These are phyloP conservation scores for Inosperma sp. DNA, from an alignment of 768 basidiomycete genomes.

Conservation along the genomic window DNA sequence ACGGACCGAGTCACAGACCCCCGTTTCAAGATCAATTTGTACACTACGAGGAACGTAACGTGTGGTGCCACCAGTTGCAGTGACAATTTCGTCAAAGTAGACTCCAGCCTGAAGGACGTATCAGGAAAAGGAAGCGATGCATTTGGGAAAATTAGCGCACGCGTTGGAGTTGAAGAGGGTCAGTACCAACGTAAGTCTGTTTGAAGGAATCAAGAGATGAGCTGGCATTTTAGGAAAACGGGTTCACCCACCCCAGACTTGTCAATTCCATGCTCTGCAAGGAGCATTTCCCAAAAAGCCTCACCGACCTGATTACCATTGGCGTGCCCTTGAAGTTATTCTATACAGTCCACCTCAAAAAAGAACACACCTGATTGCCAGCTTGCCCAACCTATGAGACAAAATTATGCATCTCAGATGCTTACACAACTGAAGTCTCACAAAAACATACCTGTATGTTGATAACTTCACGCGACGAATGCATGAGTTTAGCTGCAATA, in stretches of 20 bases:
- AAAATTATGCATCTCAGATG: background rate
- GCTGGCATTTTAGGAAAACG: background rate
- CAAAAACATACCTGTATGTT: slow-evolving; percentile 62
- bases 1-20: slow-evolving; percentile 75
- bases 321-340: background rate
- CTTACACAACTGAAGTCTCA: background rate
- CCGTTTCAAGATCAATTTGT: slow-evolving; percentile 85
- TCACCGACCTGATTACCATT: slow-evolving; percentile 59
- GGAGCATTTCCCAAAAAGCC: slow-evolving; percentile 84
- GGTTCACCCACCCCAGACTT: slow-evolving; percentile 52
- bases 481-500: too few species aligned
- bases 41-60: slow-evolving; percentile 90
- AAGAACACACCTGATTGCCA: slow-evolving; percentile 38
- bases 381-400: slow-evolving; percentile 67
- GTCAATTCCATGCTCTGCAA: slow-evolving; percentile 82
- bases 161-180: slow-evolving; percentile 69
- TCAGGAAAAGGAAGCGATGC: background rate
- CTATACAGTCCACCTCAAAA: slow-evolving; percentile 1
- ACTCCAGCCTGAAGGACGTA: slow-evolving; percentile 55
- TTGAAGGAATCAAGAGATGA: slow-evolving; percentile 9
- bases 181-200: slow-evolving; percentile 69
- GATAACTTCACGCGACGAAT: slow-evolving; percentile 66
- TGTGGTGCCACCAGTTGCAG: slow-evolving; percentile 37
- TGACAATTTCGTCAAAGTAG: slow-evolving; percentile 68
- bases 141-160: slow-evolving; percentile 32